Base-by-base conservation (phyloP, 2,329 filamentous ascomycete genomes). In the Monosporascus sp. region DNA sequence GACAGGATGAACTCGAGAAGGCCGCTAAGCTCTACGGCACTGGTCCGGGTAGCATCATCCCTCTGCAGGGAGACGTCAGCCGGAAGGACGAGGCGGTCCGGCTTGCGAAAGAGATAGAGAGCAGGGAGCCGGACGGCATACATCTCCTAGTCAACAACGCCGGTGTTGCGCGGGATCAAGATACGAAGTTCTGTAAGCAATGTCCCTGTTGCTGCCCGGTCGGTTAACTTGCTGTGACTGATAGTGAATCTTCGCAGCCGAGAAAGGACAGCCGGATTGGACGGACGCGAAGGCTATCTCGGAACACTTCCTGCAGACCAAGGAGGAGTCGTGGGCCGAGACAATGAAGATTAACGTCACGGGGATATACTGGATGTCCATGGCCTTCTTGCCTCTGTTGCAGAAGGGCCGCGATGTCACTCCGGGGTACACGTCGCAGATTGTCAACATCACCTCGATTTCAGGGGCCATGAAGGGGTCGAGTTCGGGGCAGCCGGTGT, bases 61-160 rank as follows among this genome's bases (percentile, higher is more conserved):
- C 51, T 17, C 44, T 55, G 38, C 37, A 18, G 15, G 53, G 53
- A 26, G 53, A 55, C 35, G 47, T 57, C 35, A 59, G 57, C 58
- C 71, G 71, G 24, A 81, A 80, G 56, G 68, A 75, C 11, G 76
- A 78, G 35, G 68, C 75, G 24, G 66, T 74, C 48, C 69, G 70
- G 22, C 61, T 81, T 20, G 74, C 74, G 53, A 73, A 76, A 63
- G 77, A 81, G 62, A 69, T 80, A 54, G 73, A 75, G 62, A 75
- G 76, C 54, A 74, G 74, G 53, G 78, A 81, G 61, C 68, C 74
- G 1, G 71, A 75, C 7, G 78, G 78, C 1, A 78, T 82, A 37
- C 76, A 81, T 48, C 65, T 81, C 4, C 65, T 79, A 8, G 74
- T 79, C 24, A 78, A 78, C 64, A 79, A 78, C 51, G 76, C 77